Base-by-base conservation (phyloP, 78 protist genomes). In the Trichosphaerium sp. region DNA sequence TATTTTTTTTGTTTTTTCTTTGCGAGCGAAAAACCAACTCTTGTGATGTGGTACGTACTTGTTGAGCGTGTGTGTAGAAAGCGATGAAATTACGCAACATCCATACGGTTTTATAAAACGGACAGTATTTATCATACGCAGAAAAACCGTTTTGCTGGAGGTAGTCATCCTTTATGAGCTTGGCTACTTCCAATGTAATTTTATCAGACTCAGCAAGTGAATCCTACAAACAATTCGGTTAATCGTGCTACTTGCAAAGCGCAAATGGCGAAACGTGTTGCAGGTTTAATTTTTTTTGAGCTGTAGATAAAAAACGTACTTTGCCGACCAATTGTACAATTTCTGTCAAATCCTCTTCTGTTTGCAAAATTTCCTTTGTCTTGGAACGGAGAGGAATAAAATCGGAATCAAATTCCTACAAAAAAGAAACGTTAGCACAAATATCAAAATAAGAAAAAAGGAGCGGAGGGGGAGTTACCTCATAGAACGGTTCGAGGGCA, bases 261-360 rank as follows among this genome's bases (percentile, higher is more conserved):
- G n/a, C n/a, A n/a, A n/a, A n/a, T n/a, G n/a, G n/a, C n/a, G n/a
- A n/a, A n/a, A n/a, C n/a, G n/a, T n/a, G n/a, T n/a, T n/a, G n/a
- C n/a, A n/a, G n/a, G n/a, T n/a, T 28, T 31, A 40, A 28, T 31
- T 10, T 61, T 10, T 61, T 21, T 31, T 12, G n/a, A 40, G 10
- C 26, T 61, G 7, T 61, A 12, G 11, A 39, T 11, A 65, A 2
- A 3, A 2, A 69, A 4, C 40, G 28, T 48, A 51, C 25, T 80
- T 88, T 84, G 58, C 97, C 99, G 75, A 95, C 99, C 39, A 97
- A 85, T 88, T 97, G 99, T 64, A 98, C 99, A 71, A 96, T 96
- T 65, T 97, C 99, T 34, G 75, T 51, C 4, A 98, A 89, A 69
- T 90, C 93, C 65, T 94, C 98, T 66, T 98, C 99, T 18, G 39